Percentiles rank a stretch among this genome's conserved stretches.
Conservation (phyloP, 768 basidiomycete genomes). For the Coprinopsis cinerea region DNA sequence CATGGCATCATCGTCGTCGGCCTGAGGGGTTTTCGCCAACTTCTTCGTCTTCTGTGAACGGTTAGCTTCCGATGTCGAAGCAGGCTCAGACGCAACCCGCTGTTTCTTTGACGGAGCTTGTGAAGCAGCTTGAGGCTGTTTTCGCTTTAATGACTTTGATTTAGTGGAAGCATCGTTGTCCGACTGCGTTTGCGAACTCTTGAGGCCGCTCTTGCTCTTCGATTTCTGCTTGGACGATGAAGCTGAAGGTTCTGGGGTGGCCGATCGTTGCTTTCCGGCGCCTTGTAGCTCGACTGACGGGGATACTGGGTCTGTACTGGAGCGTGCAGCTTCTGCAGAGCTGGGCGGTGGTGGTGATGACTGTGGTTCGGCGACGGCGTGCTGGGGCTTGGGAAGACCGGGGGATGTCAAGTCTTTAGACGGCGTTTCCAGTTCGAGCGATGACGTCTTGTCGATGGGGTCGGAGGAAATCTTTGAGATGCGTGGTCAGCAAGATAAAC, state of each 20-base stretch:
- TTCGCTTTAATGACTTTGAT: background rate
- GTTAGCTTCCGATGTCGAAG: constrained; percentile 1
- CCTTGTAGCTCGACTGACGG: too few relatives aligned
- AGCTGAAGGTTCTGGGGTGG: background rate
- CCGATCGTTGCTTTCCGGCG: background rate
- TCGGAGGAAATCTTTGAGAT: too few relatives aligned
- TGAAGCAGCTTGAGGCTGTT: background rate
- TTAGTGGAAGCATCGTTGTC: background rate
- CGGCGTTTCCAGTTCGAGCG: too few relatives aligned
- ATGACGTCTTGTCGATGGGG: too few relatives aligned
- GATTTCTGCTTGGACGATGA: background rate
- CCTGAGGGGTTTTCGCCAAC: background rate
- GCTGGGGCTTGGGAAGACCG: too few relatives aligned
- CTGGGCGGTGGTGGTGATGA: too few relatives aligned
- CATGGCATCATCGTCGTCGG: background rate
- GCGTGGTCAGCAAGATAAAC: background rate
- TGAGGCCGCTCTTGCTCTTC: background rate
- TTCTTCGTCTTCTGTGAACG: background rate
- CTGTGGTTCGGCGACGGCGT: too few relatives aligned
- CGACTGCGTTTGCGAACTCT: background rate
- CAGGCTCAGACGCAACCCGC: background rate
- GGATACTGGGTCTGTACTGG: too few relatives aligned
- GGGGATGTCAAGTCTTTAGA: too few relatives aligned
- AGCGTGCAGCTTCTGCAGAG: too few relatives aligned
- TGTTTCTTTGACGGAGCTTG: background rate